A percentile compares a stretch with the other conserved stretches of the same genome.
Evolutionary conservation across 352 stramenopile species (phyloP).

Genomic region (Globisporangium nodosum): DNA sequence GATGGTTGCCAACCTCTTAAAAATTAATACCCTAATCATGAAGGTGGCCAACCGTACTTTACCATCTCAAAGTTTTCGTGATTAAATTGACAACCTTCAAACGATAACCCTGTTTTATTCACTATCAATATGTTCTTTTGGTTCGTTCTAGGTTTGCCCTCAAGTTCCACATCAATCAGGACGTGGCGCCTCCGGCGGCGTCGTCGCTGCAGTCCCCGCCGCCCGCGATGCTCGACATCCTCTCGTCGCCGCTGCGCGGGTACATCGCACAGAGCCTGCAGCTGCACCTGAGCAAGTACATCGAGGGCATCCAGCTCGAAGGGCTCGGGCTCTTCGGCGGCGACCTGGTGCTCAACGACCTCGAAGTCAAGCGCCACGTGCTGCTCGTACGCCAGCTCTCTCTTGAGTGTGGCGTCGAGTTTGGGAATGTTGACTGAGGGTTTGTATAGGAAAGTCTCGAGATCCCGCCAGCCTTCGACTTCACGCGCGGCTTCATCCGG

Average conservation of each 20-base stretch:
- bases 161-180: too few relatives aligned
- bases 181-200: too few relatives aligned
- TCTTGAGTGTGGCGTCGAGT: not conserved
- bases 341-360: conserved; percentile 84
- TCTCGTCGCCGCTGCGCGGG: conserved; percentile 77
- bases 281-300: conserved; percentile 88
- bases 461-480: conserved; percentile 84
- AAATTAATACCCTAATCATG: too few relatives aligned
- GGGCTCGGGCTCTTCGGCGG: conserved; percentile 78
- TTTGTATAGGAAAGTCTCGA: conserved; percentile 63
- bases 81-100: too few relatives aligned
- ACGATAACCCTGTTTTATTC: too few relatives aligned
- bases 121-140: too few relatives aligned
- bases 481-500: conserved; percentile 81
- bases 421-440: too few relatives aligned
- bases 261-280: conserved; percentile 87
- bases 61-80: too few relatives aligned
- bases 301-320: conserved; percentile 85
- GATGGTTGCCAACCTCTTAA: too few relatives aligned
- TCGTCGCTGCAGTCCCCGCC: too few relatives aligned
- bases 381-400: conserved; percentile 23
- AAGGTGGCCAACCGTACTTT: too few relatives aligned
- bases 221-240: conserved; percentile 67
- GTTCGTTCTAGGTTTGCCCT: too few relatives aligned
- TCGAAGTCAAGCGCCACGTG: conserved; percentile 87